Evolutionary conservation across 257 asterid genomes (phyloP), one percentile per base, ranked within the genome.

Genomic region (Nyctanthes arbortristis): DNA sequence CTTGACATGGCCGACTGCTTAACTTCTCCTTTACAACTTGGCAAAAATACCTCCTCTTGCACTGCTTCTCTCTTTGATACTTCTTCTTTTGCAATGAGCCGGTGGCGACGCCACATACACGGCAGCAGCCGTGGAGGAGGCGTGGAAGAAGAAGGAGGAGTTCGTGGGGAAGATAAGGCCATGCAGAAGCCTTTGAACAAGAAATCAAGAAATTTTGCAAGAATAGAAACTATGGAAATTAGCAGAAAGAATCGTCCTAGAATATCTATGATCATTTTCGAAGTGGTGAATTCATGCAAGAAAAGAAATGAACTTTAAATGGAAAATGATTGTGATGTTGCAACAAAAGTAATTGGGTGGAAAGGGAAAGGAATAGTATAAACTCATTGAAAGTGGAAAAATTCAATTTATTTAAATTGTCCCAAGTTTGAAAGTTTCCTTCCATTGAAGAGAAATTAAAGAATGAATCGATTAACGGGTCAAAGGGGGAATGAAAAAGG

Each of bases 221-320:
- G 72, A 2, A 74, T 30, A 11, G 85, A 77, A 9, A 77, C 59
- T 24, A 69, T 28, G 1, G 83, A 77, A 25, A 83, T 39, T 16
- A 77, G 77, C 13, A 68, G 37, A 22, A 72, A 32, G 35, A 79
- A 71, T 18, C 66, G 77, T 52, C 58, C 47, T 37, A 12, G 76
- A 1, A 65, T 35, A 63, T 54, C 75, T 18, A 82, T 67, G n/a
- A n/a, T n/a, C 79, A 79, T 79, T 57, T 69, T 79, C 35, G 4
- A 25, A 35, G 32, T n/a, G 27, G 54, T 25, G 55, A 24, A 45
- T 40, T 28, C 62, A 56, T 66, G 22, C n/a, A 30, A 36, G 47
- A 61, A 74, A 40, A n/a, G n/a, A n/a, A n/a, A n/a, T 20, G 5
- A 20, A 24, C 13, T 31, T 4, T 5, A 20, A 14, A 24, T 13